These are phyloP conservation scores for Sphagnum magellanicum DNA, from an alignment of 228 moss, liverwort and hornwort species.

Conservation along the genomic window DNA sequence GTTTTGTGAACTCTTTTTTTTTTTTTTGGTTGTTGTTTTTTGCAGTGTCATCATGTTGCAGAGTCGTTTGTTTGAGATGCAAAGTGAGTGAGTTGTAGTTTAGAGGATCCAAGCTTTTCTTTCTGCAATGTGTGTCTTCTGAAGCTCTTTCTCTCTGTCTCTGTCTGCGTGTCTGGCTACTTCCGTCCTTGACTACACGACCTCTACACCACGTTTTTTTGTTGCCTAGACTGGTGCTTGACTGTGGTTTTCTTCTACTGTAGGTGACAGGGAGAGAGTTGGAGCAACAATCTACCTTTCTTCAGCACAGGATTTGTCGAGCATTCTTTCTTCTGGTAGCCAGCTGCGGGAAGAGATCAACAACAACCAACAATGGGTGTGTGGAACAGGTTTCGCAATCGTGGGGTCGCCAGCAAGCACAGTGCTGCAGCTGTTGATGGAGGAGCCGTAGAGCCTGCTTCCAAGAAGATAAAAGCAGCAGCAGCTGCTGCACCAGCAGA, in stretches of 20 bases:
- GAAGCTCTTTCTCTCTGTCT: too few relatives aligned
- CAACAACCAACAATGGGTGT: background rate
- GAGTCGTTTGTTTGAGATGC: too few relatives aligned
- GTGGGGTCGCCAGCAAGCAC: background rate
- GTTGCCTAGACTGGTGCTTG: background rate
- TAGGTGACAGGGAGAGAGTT: background rate
- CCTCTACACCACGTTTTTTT: too few relatives aligned
- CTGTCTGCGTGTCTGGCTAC: too few relatives aligned
- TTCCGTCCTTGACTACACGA: too few relatives aligned
- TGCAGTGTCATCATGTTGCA: too few relatives aligned
- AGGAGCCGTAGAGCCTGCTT: background rate
- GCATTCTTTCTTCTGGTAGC: background rate
- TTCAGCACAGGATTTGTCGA: background rate
- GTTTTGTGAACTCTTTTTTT: too few relatives aligned
- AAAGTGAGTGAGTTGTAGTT: too few relatives aligned
- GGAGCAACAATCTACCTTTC: background rate
- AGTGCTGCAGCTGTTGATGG: background rate
- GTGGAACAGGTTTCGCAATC: background rate
- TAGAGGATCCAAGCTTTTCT: too few relatives aligned
- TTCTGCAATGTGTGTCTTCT: too few relatives aligned
- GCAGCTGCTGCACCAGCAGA: constrained; percentile 24
- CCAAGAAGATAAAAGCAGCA: constrained; percentile 20
- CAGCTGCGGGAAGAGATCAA: background rate
- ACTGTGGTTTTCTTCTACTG: background rate
- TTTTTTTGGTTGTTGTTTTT: too few relatives aligned